A percentile compares a stretch with the other conserved stretches of the same genome.
Evolutionary conservation across 129 eudicot species (phyloP).

Genomic region (Escallonia rubra): DNA sequence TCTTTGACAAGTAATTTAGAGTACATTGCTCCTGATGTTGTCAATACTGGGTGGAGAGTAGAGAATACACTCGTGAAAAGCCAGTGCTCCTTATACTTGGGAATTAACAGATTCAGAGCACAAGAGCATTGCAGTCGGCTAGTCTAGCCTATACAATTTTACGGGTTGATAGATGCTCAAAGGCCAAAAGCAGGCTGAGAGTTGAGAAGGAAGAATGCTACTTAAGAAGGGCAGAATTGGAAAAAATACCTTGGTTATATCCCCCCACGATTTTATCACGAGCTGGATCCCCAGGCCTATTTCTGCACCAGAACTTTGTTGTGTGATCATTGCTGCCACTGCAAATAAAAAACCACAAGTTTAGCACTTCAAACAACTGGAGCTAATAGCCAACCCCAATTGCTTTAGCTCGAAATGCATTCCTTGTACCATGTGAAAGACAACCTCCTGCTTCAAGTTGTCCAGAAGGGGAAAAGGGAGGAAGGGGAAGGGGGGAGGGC

Average conservation of each 20-base stretch:
- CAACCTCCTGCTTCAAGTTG: neutral
- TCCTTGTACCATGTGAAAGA: neutral
- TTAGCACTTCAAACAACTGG: neutral
- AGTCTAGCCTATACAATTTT: neutral
- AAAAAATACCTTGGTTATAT: slow-evolving; percentile 54
- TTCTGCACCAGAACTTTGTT: slow-evolving; percentile 99
- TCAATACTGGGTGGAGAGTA: too few species aligned
- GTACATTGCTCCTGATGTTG: too few species aligned
- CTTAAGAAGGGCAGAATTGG: slow-evolving; percentile 2
- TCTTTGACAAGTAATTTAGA: too few species aligned
- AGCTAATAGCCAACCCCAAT: neutral
- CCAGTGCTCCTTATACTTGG: too few species aligned
- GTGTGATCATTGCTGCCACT: slow-evolving; percentile 95
- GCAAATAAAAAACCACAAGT: slow-evolving; percentile 25
- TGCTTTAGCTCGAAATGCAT: neutral
- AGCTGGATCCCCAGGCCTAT: slow-evolving; percentile 96
- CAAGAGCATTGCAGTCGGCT: too few species aligned
- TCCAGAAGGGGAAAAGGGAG: too few species aligned
- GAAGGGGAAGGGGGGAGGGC: too few species aligned
- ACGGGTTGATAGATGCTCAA: neutral
- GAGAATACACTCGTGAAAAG: too few species aligned
- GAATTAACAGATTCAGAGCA: too few species aligned
- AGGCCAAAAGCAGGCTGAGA: neutral
- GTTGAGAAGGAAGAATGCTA: neutral
- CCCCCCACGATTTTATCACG: slow-evolving; percentile 75